Conservation (phyloP, 169 alveolate genomes). For the Cryptosporidium baileyi region DNA sequence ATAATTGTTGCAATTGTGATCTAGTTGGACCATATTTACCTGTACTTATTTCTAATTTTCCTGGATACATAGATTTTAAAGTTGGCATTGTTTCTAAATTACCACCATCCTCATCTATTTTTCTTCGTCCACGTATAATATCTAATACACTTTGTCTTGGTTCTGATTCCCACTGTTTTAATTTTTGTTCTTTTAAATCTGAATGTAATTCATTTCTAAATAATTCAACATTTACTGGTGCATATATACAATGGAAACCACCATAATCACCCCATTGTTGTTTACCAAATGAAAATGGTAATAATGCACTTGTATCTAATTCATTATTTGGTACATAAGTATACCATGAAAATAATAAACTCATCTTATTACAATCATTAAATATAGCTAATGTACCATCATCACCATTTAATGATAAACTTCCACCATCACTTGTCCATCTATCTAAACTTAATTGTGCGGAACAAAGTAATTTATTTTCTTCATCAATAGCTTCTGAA, state of each 20-base stretch:
- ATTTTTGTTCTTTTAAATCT: slow-evolving; percentile 33
- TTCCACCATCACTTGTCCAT: slow-evolving; percentile 63
- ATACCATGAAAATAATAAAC: slow-evolving; percentile 66
- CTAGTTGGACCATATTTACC: slow-evolving; percentile 69
- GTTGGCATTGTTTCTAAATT: slow-evolving; percentile 44
- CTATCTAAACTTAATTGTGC: slow-evolving; percentile 68
- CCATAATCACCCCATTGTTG: slow-evolving; percentile 71
- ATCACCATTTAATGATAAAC: slow-evolving; percentile 47
- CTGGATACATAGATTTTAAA: slow-evolving; percentile 61
- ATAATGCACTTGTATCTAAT: slow-evolving; percentile 66
- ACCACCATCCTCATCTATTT: slow-evolving; percentile 65
- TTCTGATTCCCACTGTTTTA: slow-evolving; percentile 67
- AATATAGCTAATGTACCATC: slow-evolving; percentile 62
- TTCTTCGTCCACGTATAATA: slow-evolving; percentile 36
- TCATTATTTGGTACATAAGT: slow-evolving; percentile 67
- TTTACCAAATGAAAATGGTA: slow-evolving; percentile 68
- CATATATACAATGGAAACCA: slow-evolving; percentile 55
- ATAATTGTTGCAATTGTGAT: slow-evolving; percentile 60
- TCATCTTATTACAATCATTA: slow-evolving; percentile 66
- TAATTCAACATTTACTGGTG: slow-evolving; percentile 56
- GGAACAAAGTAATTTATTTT: slow-evolving; percentile 46
- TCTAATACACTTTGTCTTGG: slow-evolving; percentile 67
- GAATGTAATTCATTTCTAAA: slow-evolving; percentile 51
- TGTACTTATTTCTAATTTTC: slow-evolving; percentile 62
- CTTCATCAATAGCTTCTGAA: slow-evolving; percentile 67